phyloP scores from a whole-genome alignment of 805 yeast genomes.

The Wickerhamomyces mucosus region DNA sequence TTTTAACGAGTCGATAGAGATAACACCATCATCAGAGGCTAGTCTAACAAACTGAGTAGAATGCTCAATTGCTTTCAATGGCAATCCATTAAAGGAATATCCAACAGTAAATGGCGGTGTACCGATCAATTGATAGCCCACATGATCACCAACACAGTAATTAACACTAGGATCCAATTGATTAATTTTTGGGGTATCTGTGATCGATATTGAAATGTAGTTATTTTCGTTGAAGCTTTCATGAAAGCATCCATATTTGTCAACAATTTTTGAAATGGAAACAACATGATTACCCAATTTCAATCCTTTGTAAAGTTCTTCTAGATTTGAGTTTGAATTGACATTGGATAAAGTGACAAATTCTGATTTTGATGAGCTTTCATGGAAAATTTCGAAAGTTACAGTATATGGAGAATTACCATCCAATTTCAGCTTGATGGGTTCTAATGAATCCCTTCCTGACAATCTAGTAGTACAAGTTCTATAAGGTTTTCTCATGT shows the following conservation, averaged over 20 bases:
- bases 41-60: slow-evolving; percentile 48
- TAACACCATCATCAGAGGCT: slow-evolving; percentile 75
- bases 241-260: slow-evolving; percentile 60
- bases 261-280: slow-evolving; percentile 47
- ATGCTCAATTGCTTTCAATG: slow-evolving; percentile 46
- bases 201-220: slow-evolving; percentile 46
- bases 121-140: slow-evolving; percentile 69
- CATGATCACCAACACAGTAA: slow-evolving; percentile 89
- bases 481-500: slow-evolving; percentile 38
- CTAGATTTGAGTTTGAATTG: slow-evolving; percentile 27
- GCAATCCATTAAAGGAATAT: slow-evolving; percentile 60
- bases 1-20: slow-evolving; percentile 55
- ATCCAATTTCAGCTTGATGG: slow-evolving; percentile 43
- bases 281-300: slow-evolving; percentile 66
- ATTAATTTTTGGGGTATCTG: slow-evolving; percentile 67
- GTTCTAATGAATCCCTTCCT: slow-evolving; percentile 28
- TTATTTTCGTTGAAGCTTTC: slow-evolving; percentile 34
- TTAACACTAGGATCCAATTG: slow-evolving; percentile 32
- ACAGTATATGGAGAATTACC: slow-evolving; percentile 60
- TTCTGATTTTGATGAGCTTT: slow-evolving; percentile 44
- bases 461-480: slow-evolving; percentile 35
- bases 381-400: slow-evolving; percentile 50
- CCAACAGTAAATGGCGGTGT: slow-evolving; percentile 68
- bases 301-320: slow-evolving; percentile 39
- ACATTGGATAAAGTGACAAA: slow-evolving; percentile 35